These are phyloP conservation scores for Termitomyces sp. DNA, from an alignment of 768 basidiomycete species.

Conservation along the genomic window DNA sequence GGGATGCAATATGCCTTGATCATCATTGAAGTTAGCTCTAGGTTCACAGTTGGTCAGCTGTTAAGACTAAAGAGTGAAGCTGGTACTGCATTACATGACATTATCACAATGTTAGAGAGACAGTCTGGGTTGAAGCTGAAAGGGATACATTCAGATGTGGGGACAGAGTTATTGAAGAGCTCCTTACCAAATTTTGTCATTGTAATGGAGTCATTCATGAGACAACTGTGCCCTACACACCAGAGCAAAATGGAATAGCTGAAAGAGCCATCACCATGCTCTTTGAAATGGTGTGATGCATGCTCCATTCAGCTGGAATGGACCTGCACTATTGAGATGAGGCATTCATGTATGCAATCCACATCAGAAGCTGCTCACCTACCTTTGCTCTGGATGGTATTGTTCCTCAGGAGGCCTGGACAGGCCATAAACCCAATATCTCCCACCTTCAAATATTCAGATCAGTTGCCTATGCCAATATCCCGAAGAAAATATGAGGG, in stretches of 20 bases:
- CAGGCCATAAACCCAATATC: neutral
- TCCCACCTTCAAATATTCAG: neutral
- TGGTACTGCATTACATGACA: neutral
- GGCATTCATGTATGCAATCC: neutral
- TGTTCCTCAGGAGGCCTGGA: neutral
- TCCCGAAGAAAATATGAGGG: neutral
- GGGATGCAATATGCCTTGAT: neutral
- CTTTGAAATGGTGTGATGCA: neutral
- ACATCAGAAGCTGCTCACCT: conserved; percentile 1
- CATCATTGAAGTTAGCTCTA: too few relatives aligned
- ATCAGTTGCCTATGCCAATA: neutral
- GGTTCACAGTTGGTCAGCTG: too few relatives aligned
- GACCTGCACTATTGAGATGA: neutral
- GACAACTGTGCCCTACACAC: too few relatives aligned
- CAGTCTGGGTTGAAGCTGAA: neutral
- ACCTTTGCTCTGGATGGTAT: neutral
- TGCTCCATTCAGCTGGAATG: too few relatives aligned
- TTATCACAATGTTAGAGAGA: neutral
- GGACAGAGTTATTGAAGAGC: neutral
- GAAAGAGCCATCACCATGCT: neutral
- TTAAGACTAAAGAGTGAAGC: too few relatives aligned
- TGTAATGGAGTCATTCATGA: too few relatives aligned
- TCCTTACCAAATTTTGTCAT: neutral
- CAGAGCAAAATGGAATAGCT: too few relatives aligned
- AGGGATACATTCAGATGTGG: neutral